Percentiles rank a stretch among this genome's conserved stretches.
Evolutionary conservation across 2,329 filamentous ascomycete species (phyloP).

Genomic region (Colletotrichum lupini): DNA sequence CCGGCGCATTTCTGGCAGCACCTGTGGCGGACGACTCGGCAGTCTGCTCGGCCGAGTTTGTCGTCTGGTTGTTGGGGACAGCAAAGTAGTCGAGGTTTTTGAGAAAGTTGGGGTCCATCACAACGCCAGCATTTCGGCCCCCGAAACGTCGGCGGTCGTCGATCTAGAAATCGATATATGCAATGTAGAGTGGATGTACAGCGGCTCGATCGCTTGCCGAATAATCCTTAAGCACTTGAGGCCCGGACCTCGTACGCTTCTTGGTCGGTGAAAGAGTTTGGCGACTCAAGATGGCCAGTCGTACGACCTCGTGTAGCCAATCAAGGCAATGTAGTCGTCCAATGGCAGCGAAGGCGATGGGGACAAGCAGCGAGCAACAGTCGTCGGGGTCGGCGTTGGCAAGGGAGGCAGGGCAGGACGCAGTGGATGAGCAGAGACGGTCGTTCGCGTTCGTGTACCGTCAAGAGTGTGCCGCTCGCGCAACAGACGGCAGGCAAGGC

Average conservation of each 20-base stretch:
- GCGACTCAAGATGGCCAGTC: slow-evolving; percentile 15
- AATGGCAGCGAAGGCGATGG: slow-evolving; percentile 11
- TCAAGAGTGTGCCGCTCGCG: slow-evolving; percentile 1
- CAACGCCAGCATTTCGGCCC: slow-evolving; percentile 50
- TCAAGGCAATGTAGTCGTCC: neutral
- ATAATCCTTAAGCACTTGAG: neutral
- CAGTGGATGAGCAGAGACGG: neutral
- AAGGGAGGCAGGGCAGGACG: neutral
- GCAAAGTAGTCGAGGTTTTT: slow-evolving; percentile 53
- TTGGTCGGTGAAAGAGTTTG: neutral
- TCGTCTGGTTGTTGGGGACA: slow-evolving; percentile 50
- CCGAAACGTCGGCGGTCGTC: slow-evolving; percentile 38
- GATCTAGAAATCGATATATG: slow-evolving; percentile 31
- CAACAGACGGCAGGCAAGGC: neutral
- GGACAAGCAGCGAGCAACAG: slow-evolving; percentile 9
- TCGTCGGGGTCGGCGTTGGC: slow-evolving; percentile 10
- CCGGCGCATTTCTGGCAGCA: slow-evolving; percentile 38
- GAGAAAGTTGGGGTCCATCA: slow-evolving; percentile 51
- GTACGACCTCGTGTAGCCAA: slow-evolving; percentile 27
- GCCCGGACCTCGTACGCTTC: slow-evolving; percentile 9
- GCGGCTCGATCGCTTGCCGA: slow-evolving; percentile 8
- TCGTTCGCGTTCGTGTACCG: slow-evolving; percentile 13
- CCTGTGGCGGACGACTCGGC: slow-evolving; percentile 40
- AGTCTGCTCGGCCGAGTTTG: slow-evolving; percentile 47
- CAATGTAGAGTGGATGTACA: neutral